Conservation (phyloP, 1,284 basidiomycete genomes). For the Leccinum proliferum region DNA sequence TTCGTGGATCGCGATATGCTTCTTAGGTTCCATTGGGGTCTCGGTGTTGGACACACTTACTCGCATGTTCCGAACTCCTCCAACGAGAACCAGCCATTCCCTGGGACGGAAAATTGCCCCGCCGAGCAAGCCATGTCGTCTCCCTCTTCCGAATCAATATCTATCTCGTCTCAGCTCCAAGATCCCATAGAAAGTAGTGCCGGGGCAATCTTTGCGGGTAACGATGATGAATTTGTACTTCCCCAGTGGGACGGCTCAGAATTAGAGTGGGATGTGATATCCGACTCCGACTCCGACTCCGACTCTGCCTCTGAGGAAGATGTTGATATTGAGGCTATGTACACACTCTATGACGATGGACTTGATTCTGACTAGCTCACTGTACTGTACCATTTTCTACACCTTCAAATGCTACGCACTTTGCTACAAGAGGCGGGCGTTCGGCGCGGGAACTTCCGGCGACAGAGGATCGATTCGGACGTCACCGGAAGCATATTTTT, state of each 20-base stretch:
- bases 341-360: not conserved
- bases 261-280: not conserved
- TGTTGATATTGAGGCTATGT: not conserved
- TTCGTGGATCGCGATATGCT: constrained; percentile 11
- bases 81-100: not conserved
- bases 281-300: not conserved
- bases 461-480: too few species aligned
- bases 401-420: too few species aligned
- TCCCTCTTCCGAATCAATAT: not conserved
- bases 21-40: constrained; percentile 4
- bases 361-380: not conserved
- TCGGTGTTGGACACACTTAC: constrained; percentile 4
- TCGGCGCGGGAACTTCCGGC: too few species aligned
- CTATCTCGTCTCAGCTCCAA: not conserved
- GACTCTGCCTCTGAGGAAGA: not conserved
- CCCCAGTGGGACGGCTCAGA: not conserved
- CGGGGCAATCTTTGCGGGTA: not conserved
- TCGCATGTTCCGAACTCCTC: not conserved
- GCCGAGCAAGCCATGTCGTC: not conserved
- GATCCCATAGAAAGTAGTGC: not conserved
- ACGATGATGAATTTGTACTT: not conserved
- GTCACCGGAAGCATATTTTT: too few species aligned
- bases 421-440: too few species aligned
- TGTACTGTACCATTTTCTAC: too few species aligned
- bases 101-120: not conserved